Evolutionary conservation across 805 yeast genomes (phyloP).

Genomic region (Teunomyces pallodes): DNA sequence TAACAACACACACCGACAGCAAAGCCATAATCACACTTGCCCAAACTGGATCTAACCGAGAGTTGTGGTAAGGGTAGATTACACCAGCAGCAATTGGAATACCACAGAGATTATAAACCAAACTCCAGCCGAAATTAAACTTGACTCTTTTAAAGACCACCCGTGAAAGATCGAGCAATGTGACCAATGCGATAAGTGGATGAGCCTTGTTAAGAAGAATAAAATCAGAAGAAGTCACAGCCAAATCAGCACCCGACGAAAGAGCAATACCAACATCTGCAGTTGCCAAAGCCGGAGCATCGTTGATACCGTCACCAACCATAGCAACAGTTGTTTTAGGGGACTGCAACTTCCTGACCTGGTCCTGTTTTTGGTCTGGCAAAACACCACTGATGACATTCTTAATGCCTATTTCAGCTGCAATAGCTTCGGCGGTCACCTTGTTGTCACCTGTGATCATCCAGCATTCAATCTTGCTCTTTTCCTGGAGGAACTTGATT

Average conservation of each 20-base stretch:
- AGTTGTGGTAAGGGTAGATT: conserved; percentile 52
- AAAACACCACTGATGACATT: conserved; percentile 67
- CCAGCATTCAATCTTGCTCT: conserved; percentile 56
- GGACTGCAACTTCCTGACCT: conserved; percentile 53
- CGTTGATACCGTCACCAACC: conserved; percentile 85
- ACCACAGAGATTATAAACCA: conserved; percentile 55
- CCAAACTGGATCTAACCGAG: conserved; percentile 62
- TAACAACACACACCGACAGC: conserved; percentile 55
- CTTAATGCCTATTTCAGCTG: conserved; percentile 57
- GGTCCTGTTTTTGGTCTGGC: conserved; percentile 69
- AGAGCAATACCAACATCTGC: conserved; percentile 80
- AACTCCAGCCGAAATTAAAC: conserved; percentile 60
- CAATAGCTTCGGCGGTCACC: conserved; percentile 67
- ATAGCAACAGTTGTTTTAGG: conserved; percentile 47
- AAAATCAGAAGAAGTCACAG: conserved; percentile 72
- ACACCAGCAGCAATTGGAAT: conserved; percentile 69
- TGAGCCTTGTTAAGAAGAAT: conserved; percentile 55
- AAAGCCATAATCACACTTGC: conserved; percentile 67
- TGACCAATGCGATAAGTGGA: conserved; percentile 52
- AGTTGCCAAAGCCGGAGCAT: conserved; percentile 73
- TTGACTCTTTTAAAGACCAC: conserved; percentile 52
- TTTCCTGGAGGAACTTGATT: conserved; percentile 28
- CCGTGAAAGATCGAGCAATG: conserved; percentile 50
- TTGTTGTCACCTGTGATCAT: conserved; percentile 77
- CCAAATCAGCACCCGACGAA: conserved; percentile 74